Evolutionary conservation across 177 flowering plant genomes (phyloP), one percentile per base, ranked within the genome.

Genomic region (Vitis hybrid): DNA sequence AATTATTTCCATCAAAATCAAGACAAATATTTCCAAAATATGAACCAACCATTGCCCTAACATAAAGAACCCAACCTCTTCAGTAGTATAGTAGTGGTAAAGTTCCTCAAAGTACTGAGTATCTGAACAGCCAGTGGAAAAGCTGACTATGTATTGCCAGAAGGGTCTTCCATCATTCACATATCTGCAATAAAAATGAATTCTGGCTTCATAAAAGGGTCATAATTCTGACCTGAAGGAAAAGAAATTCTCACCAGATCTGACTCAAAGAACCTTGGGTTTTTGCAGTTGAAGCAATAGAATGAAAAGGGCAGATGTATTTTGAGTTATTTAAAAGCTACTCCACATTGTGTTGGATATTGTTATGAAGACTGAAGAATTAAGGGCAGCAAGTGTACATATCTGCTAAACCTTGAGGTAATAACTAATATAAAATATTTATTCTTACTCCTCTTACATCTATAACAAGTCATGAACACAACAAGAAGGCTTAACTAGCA

Each of bases 41-140:
- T 40, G 46, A 40, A 40, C 46, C 46, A 40, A 40, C 7, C 46
- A 40, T 7, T 40, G 46, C 46, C 46, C 8, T 40, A 40, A 1
- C 64, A 48, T 4, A 49, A 68, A 57, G 13, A 27, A 60, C 15
- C 72, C 7, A 51, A 94, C 99, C 97, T 95, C 89, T 48, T 95
- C 87, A 59, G 99, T 95, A 55, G 84, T 86, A 72, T 89, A 95
- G 82, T 93, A 95, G 75, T 87, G 79, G 74, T 95, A 95, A 59
- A 91, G 89, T 72, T 95, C 99, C 81, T 95, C 99, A 74, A 95
- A 95, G 80, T 95, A 95, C 78, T 84, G 91, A 63, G 94, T 72
- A 79, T 95, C 97, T 12, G 94, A 87, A 78, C 99, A 95, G 17
- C 99, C 99, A 51, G 99, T 95, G 67, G 98, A 93, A 51, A 87